phyloP scores from a whole-genome alignment of 176 grass and related monocot genomes.

The Rhipidocladum racemiflorum region DNA sequence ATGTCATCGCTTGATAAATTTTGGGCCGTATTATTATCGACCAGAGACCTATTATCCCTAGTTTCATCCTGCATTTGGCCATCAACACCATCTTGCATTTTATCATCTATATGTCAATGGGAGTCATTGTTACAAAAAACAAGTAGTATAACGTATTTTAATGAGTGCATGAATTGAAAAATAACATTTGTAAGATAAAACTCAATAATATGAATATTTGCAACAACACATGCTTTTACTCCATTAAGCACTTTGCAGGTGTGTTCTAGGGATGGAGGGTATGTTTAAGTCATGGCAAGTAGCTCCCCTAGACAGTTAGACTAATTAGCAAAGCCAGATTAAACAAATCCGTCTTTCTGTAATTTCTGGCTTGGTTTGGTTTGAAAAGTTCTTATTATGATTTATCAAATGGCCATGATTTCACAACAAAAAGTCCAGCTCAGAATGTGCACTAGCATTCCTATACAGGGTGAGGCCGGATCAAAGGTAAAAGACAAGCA shows the following conservation, averaged over 20 bases:
- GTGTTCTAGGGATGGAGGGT: not conserved
- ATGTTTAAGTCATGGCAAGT: not conserved
- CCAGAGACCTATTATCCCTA: conserved; percentile 81
- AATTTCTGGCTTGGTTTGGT: not conserved
- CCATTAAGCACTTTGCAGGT: not conserved
- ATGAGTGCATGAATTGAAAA: not conserved
- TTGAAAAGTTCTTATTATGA: not conserved
- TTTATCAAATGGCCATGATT: not conserved
- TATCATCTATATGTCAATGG: conserved; percentile 38
- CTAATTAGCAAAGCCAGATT: not conserved
- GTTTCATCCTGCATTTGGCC: conserved; percentile 37
- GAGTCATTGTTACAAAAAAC: not conserved
- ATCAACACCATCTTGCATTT: conserved; percentile 31
- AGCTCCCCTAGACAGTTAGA: not conserved
- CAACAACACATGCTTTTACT: not conserved
- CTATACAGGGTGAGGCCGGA: not conserved
- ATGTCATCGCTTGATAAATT: conserved; percentile 89
- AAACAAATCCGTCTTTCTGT: not conserved
- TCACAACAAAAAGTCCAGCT: not conserved
- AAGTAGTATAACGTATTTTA: not conserved
- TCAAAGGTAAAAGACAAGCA: not conserved
- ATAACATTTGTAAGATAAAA: not conserved
- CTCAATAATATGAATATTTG: not conserved
- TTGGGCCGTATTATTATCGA: conserved; percentile 93
- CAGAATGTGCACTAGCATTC: not conserved